Conservation (phyloP, 78 protist species). For the slime mould (Dictyostelium discoideum) region dicty_2.7 NC_007090.3:1280501-1281000, state of each 20-base stretch:
- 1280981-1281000: conserved; percentile 77
- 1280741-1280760: conserved; percentile 67
- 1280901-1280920: too few relatives aligned
- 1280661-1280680: conserved; percentile 50
- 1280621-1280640: conserved; percentile 78
- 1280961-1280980: conserved; percentile 69
- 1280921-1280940: too few relatives aligned
- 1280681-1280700: conserved; percentile 72
- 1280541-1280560: conserved; percentile 18
- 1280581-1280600: conserved; percentile 76
- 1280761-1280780: conserved; percentile 64
- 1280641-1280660: conserved; percentile 63
- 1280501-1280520: neutral
- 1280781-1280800: conserved; percentile 35
- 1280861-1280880: conserved; percentile 67
- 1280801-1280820: conserved; percentile 68
- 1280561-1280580: conserved; percentile 61
- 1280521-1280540: neutral
- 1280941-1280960: neutral
- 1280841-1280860: conserved; percentile 77
- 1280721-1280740: conserved; percentile 75
- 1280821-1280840: conserved; percentile 55
- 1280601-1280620: conserved; percentile 74
- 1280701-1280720: conserved; percentile 75
- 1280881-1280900: conserved; percentile 47